Base-by-base conservation (phyloP, 2,329 filamentous ascomycete species). In the Fusarium goolgardi region DNA sequence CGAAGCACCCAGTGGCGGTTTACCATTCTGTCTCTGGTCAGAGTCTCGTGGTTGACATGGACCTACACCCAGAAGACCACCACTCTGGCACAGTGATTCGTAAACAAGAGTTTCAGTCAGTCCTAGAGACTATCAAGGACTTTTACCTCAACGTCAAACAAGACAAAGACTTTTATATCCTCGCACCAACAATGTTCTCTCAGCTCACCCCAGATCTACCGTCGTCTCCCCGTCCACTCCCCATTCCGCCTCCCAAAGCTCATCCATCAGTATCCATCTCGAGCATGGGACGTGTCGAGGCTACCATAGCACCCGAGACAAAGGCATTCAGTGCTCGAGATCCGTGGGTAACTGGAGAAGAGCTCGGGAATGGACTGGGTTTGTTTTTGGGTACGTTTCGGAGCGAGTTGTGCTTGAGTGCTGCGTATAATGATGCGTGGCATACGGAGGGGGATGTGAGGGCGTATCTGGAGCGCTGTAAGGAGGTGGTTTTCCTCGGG, bases 321-420 rank as follows among this genome's bases (percentile, higher is more conserved):
- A 78, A 76, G 0, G 25, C 39, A 0, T 71, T 82, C 2, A 69
- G 75, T 13, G 60, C 78, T 0, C 47, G 74, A 3, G 66, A 79
- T 15, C 80, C 81, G 1, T 83, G 82, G 81, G 81, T 82, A 0
- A 82, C 80, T 0, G 81, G 81, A 0, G 81, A 83, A 55, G 81
- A 83, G 56, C 70, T 83, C 3, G 75, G 80, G 0, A 82, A 70
- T 27, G 75, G 77, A 0, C 20, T 78, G 16, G 78, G 71, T 0
- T n/a, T 83, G n/a, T 83, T 81, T 37, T 60, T 83, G 20, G 80
- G 78, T 0, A 81, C 77, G 0, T 82, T 76, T 54, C 69, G 73
- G 6, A 78, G 76, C 0, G 59, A 68, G 34, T n/a, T 83, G 43
- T 75, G 70, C 0, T 59, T 83, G 21, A 83, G 80, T 49, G 77